Evolutionary conservation across 2,329 filamentous ascomycete genomes (phyloP), one percentile per base, ranked within the genome.

Genomic region (Ceratocystiopsis sp.): DNA sequence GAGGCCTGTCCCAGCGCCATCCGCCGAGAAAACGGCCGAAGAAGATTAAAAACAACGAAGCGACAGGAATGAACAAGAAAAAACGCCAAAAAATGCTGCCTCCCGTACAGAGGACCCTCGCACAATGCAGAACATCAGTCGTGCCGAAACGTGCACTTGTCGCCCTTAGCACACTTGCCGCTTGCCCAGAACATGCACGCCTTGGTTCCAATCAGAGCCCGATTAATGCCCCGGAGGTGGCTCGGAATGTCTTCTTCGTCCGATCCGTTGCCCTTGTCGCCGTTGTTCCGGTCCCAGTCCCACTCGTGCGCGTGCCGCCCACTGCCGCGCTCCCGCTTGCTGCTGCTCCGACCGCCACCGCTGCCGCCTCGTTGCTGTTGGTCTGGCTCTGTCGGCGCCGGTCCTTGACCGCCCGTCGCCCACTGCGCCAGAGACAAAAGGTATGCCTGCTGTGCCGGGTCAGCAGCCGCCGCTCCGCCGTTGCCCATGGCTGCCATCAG

Each of bases 81-180:
- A 29, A 29, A 29, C 21, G 25, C 25, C 25, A 29, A 7, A 2
- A 29, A 29, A 29, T 29, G 25, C 25, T 29, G 25, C 25, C 19
- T 21, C 19, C 7, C 6, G 25, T 8, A 8, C 25, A 29, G 25
- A 29, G 2, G 5, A 29, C 25, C 6, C 7, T 7, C 10, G 25
- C 25, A 29, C 6, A 29, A 29, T 10, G 9, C 25, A 29, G 25
- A 29, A 7, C 2, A 29, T 43, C 41, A 61, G 37, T 82, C 77
- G 54, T 85, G 80, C 44, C 79, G 69, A 57, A 80, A 85, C 2
- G 80, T 84, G 61, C 80, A 84, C 53, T 76, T 75, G 34, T 80
- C 77, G 18, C 80, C 80, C 55, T 83, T 78, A 8, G 73, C 74
- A 59, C 80, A 84, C 54, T 77, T 78, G 14, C 80, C 80, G 54